Conservation (phyloP, 768 basidiomycete genomes). For the Piloderma croceum region DNA sequence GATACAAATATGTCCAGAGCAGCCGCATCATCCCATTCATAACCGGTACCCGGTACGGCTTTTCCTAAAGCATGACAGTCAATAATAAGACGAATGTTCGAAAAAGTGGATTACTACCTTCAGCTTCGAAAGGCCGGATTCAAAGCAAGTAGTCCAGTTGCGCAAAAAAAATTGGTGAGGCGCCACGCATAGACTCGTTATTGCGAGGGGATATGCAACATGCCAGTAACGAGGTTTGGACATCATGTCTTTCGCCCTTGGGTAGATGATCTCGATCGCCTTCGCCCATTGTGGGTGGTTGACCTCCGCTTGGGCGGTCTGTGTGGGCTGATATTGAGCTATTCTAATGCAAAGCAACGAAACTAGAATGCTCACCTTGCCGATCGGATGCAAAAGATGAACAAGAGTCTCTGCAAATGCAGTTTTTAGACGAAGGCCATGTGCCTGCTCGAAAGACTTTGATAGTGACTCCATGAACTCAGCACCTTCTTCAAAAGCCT, state of each 20-base stretch:
- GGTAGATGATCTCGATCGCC: slow-evolving; percentile 79
- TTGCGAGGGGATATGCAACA: slow-evolving; percentile 76
- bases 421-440: slow-evolving; percentile 76
- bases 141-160: slow-evolving; percentile 74
- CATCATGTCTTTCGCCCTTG: slow-evolving; percentile 80
- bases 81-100: too few relatives aligned
- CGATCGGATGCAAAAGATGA: slow-evolving; percentile 77
- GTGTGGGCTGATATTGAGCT: slow-evolving; percentile 5
- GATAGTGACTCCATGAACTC: slow-evolving; percentile 86
- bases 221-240: slow-evolving; percentile 87
- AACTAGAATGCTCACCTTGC: slow-evolving; percentile 50
- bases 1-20: slow-evolving; percentile 93
- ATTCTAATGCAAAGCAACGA: not conserved
- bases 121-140: slow-evolving; percentile 65
- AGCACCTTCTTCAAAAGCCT: slow-evolving; percentile 88
- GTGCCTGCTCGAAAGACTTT: slow-evolving; percentile 76
- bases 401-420: slow-evolving; percentile 82
- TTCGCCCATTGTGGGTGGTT: slow-evolving; percentile 94
- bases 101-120: slow-evolving; percentile 49
- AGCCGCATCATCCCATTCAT: slow-evolving; percentile 81
- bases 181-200: slow-evolving; percentile 81
- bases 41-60: slow-evolving; percentile 58
- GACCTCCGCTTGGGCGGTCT: slow-evolving; percentile 94
- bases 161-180: slow-evolving; percentile 81
- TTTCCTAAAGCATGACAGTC: slow-evolving; percentile 66